Base-by-base conservation (phyloP, 140 eudicot species). In the Cichorium intybus region DNA sequence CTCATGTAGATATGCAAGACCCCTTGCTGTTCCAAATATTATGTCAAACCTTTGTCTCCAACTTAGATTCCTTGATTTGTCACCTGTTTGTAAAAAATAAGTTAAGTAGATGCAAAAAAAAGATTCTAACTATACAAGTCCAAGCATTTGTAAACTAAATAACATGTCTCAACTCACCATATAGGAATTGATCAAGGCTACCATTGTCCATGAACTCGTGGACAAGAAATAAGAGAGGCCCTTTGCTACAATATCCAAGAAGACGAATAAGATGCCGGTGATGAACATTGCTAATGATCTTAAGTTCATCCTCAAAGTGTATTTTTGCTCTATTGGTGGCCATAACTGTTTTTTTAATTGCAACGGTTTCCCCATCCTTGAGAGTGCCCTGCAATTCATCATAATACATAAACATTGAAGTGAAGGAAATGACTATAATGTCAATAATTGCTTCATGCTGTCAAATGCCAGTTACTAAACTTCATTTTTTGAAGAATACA, bases 171-270 rank as follows among this genome's bases (percentile, higher is more conserved):
- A 26, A 62, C 77, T 56, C 62, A 82, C 89, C 95, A 60, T 71
- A 82, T 35, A 86, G 62, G 54, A 47, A 86, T 51, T 66, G 76
- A 26, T 86, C 87, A 49, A 86, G 89, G 86, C 89, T 86, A 39
- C 89, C 89, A 57, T 86, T 82, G 34, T 69, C 78, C 95, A 86
- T 82, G 79, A 77, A 80, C 66, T 82, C 95, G 21, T 79, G 68
- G 5, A 86, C 78, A 61, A 86, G 95, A 48, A 79, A 84, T 21
- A 86, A 75, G 60, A 77, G 78, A 24, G 89, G 70, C 54, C 84
- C 89, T 73, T 80, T 82, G 67, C 45, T 82, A 28, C 89, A 77
- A 55, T 84, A 86, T 21, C 95, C 95, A 69, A 86, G 58, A 11
- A 85, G 84, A 14, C 95, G 89, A 45, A 82, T 60, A 46, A 85